These are phyloP conservation scores for Cryptosporidium viatorum DNA, from an alignment of 169 alveolate species.

Conservation along the genomic window DNA sequence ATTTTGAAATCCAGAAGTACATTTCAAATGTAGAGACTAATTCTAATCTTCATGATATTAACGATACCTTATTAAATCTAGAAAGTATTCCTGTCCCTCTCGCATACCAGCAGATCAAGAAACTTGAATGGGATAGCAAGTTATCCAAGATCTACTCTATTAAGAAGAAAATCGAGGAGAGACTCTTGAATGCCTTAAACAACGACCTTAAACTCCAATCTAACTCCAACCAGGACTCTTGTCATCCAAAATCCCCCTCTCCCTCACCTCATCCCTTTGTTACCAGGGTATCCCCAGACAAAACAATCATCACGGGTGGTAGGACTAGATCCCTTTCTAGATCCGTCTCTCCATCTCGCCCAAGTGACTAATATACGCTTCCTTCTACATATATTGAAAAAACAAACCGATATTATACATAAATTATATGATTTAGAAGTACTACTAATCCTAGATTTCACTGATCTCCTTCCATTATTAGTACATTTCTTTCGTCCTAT, in stretches of 20 bases:
- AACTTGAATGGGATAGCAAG: conserved; percentile 59
- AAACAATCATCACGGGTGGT: not conserved
- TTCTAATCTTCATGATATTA: not conserved
- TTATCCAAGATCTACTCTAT: conserved; percentile 21
- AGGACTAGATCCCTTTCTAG: conserved; percentile 47
- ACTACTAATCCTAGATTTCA: not conserved
- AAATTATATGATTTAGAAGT: not conserved
- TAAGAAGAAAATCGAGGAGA: conserved; percentile 41
- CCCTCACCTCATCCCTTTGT: not conserved
- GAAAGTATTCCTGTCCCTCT: conserved; percentile 42
- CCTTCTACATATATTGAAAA: not conserved
- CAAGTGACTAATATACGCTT: not conserved
- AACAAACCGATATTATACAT: not conserved
- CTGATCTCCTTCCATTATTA: not conserved
- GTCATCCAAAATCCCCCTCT: not conserved
- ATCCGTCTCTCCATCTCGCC: conserved; percentile 15
- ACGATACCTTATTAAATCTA: not conserved
- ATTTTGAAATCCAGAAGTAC: not conserved
- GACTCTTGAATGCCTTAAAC: conserved; percentile 8
- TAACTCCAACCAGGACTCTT: not conserved
- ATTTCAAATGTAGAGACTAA: not conserved
- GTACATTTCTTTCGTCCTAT: not conserved
- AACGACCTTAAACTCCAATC: conserved; percentile 2
- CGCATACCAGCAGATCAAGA: conserved; percentile 67
- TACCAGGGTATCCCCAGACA: not conserved